Evolutionary conservation across 2,329 filamentous ascomycete species (phyloP), one percentile per base, ranked within the genome.

Genomic region (Furcasterigmium furcatum): DNA sequence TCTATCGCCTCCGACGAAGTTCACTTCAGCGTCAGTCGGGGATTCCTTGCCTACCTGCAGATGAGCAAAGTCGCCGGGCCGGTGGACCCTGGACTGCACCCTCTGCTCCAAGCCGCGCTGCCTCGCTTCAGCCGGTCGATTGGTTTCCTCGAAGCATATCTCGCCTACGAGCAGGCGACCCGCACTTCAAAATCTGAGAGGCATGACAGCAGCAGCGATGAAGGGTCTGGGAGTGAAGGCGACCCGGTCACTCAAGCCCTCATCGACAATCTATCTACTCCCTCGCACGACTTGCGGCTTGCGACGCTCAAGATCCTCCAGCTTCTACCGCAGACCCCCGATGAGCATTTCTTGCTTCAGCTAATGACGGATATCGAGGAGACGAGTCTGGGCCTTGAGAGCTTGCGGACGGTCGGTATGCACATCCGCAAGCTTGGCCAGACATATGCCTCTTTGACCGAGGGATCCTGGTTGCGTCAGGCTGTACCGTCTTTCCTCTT

Each of bases 401-500:
- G 86, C 41, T 80, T 83, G 42, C 81, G 94, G 46, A 81, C 82
- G 16, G 80, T 96, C 27, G 85, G 88, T 3, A 95, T 96, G 79
- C 84, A 92, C 51, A 78, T 96, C 44, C 86, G 92, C 39, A 91
- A 89, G 57, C 75, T 96, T 36, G 74, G 85, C 13, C 68, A 76
- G 44, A 67, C 67, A 24, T 95, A 94, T 60, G 67, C 77, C 6
- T 72, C 77, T 20, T 60, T 85, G 9, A 70, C 73, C 34, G 68
- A 78, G 3, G 74, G 79, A 30, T 79, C 79, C 2, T 88, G 85
- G 80, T 68, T 95, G 52, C 74, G 79, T 47, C 76, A 79, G 55
- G 82, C 90, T 7, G 77, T 97, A 24, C 88, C 91, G 1, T 77
- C 81, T 1, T 97, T 91, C 58, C 84, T 90, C 56, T 96, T 96